phyloP scores from a whole-genome alignment of 1,284 basidiomycete species.

The Rhodotorula sp. region DNA sequence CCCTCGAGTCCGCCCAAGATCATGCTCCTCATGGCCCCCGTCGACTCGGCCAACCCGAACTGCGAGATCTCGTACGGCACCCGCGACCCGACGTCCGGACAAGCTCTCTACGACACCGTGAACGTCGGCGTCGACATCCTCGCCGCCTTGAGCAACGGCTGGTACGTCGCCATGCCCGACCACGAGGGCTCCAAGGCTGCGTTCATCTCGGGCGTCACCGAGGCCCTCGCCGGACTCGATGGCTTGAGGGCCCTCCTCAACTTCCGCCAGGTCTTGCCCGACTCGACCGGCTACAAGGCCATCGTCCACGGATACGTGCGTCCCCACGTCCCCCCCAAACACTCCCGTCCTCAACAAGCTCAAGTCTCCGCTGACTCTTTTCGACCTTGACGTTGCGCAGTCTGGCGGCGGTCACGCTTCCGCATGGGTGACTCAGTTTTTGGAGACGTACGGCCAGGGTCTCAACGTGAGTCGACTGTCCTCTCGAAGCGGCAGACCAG shows the following conservation, averaged over 20 bases:
- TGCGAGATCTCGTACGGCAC: constrained; percentile 3
- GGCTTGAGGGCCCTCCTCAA: constrained; percentile 3
- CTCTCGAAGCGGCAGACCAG: too few species aligned
- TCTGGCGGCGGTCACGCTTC: constrained; percentile 1
- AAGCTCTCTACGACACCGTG: neutral
- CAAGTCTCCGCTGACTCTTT: too few species aligned
- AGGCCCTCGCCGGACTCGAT: constrained; percentile 3
- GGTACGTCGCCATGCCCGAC: constrained; percentile 3
- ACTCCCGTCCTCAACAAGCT: neutral
- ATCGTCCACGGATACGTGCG: neutral
- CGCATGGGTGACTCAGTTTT: constrained; percentile 6
- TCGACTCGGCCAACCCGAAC: constrained; percentile 8
- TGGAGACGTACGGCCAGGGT: neutral
- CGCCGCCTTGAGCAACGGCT: constrained; percentile 5
- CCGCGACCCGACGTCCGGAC: neutral
- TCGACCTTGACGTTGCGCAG: too few species aligned
- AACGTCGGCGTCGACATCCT: neutral
- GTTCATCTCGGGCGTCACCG: constrained; percentile 5
- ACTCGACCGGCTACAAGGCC: neutral
- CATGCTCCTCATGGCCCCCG: constrained; percentile 5
- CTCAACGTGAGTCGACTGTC: constrained; percentile 1
- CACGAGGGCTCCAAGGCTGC: constrained; percentile 1
- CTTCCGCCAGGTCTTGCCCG: neutral
- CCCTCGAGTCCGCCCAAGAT: neutral
- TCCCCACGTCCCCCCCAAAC: too few species aligned